Percentiles rank a stretch among this genome's conserved stretches.
These are phyloP conservation scores for Colletotrichum sp. DNA, from an alignment of 2,329 filamentous ascomycete genomes.

Conservation along the genomic window DNA sequence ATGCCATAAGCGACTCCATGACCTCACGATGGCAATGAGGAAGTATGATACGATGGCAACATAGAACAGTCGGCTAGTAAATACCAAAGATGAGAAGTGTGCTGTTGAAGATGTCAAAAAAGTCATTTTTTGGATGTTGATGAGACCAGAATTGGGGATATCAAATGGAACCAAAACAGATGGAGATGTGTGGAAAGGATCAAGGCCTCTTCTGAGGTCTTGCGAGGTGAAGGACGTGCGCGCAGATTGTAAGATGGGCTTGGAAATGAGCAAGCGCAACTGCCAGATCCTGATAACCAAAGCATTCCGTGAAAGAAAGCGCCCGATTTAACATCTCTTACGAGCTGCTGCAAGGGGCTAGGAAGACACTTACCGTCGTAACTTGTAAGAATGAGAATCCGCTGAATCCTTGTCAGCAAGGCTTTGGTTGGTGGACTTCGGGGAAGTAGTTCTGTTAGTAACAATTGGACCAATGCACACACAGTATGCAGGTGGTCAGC, in stretches of 20 bases:
- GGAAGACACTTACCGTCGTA: background rate
- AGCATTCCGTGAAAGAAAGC: background rate
- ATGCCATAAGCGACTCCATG: background rate
- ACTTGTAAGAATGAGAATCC: too few relatives aligned
- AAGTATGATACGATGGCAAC: background rate
- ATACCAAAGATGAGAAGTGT: background rate
- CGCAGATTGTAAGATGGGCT: background rate
- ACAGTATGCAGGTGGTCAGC: too few relatives aligned
- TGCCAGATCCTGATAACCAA: background rate
- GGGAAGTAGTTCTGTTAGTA: too few relatives aligned
- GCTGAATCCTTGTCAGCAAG: too few relatives aligned
- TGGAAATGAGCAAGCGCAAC: background rate
- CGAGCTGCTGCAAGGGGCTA: background rate
- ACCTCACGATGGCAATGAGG: background rate
- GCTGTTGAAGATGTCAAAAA: background rate
- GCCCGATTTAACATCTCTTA: background rate
- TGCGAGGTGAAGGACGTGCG: background rate
- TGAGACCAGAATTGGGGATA: background rate
- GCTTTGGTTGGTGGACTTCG: too few relatives aligned
- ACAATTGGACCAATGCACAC: too few relatives aligned
- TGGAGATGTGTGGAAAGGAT: rapidly evolving
- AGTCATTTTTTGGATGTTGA: background rate
- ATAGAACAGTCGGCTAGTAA: background rate
- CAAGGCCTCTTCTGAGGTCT: background rate
- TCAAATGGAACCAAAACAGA: background rate